These are phyloP conservation scores for Gentiana macrophylla DNA, from an alignment of 257 asterid species.

Conservation along the genomic window DNA sequence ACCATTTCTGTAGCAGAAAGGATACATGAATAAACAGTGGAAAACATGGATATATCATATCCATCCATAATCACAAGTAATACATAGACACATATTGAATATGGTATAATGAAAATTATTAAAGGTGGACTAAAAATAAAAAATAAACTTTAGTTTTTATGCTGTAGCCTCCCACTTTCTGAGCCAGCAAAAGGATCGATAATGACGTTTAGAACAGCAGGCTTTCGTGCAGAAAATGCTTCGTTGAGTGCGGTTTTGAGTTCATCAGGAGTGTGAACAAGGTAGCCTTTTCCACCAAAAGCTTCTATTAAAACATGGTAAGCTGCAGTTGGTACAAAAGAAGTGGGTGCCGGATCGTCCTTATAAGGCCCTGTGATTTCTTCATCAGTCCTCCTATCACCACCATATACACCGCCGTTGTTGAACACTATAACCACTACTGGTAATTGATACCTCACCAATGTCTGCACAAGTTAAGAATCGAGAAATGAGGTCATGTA, in stretches of 20 bases:
- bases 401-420: conserved; percentile 89
- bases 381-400: conserved; percentile 73
- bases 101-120: no score
- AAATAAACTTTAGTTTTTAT: conserved; percentile 57
- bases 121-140: no score
- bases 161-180: conserved; percentile 86
- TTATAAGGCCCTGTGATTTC: conserved; percentile 80
- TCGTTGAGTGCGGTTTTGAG: conserved; percentile 63
- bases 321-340: conserved; percentile 81
- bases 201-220: conserved; percentile 68
- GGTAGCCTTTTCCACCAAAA: conserved; percentile 87
- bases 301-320: conserved; percentile 72
- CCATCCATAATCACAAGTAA: no score
- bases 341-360: conserved; percentile 90
- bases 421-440: conserved; percentile 89
- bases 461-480: conserved; percentile 33
- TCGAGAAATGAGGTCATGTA: not conserved
- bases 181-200: conserved; percentile 90
- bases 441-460: conserved; percentile 78
- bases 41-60: no score
- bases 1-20: no score
- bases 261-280: conserved; percentile 68
- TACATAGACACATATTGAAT: no score
- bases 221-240: conserved; percentile 62
- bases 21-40: no score